These are phyloP conservation scores for Pythium oligandrum DNA, from an alignment of 352 stramenopile species.

Conservation along the genomic window DNA sequence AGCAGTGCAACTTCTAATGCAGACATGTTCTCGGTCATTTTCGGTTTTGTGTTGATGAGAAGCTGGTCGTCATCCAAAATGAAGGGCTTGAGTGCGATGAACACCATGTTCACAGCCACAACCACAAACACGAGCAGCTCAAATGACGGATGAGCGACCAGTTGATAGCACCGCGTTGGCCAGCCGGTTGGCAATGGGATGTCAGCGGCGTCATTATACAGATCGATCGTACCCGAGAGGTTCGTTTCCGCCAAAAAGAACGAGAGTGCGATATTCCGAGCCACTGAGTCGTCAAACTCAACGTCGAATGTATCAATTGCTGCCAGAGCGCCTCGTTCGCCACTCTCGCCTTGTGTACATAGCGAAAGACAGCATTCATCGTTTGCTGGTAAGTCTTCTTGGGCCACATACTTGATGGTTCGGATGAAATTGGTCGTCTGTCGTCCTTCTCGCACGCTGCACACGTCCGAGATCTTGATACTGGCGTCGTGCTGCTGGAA, in stretches of 20 bases:
- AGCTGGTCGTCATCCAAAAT: constrained; percentile 35
- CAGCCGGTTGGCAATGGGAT: constrained; percentile 42
- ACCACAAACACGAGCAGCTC: constrained; percentile 62
- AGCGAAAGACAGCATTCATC: constrained; percentile 75
- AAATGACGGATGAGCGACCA: constrained; percentile 69
- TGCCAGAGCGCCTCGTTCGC: not conserved
- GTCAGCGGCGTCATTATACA: constrained; percentile 36
- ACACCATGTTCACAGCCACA: constrained; percentile 61
- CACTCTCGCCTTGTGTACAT: constrained; percentile 10
- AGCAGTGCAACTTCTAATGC: constrained; percentile 54
- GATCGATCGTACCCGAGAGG: constrained; percentile 36
- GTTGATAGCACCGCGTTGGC: constrained; percentile 57
- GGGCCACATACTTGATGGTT: constrained; percentile 74
- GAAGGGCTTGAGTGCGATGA: constrained; percentile 60
- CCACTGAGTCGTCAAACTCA: constrained; percentile 56
- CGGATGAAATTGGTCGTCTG: constrained; percentile 80
- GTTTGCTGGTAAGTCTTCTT: constrained; percentile 36
- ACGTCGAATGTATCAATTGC: constrained; percentile 56
- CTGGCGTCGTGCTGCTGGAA: constrained; percentile 22
- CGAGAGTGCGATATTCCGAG: constrained; percentile 39
- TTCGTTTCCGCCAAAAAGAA: constrained; percentile 61
- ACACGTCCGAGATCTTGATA: constrained; percentile 45
- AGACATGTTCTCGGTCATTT: constrained; percentile 48
- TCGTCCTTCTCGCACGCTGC: constrained; percentile 52
- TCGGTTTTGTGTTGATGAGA: constrained; percentile 28